phyloP scores from a whole-genome alignment of 306 rosid species.

The Prosopis cineraria region DNA sequence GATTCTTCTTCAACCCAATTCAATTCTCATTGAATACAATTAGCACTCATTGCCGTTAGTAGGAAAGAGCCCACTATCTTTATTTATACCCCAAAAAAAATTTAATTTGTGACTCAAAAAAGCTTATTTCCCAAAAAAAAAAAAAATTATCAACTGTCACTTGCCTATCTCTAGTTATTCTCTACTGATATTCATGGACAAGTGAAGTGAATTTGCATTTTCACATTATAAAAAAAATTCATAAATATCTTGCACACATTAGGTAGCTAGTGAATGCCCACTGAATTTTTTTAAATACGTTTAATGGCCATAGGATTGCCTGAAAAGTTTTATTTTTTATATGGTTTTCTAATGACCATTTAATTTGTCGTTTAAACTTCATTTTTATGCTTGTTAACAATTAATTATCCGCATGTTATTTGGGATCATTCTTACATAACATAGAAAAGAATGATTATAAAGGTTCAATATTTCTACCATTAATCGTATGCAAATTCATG shows the following conservation, averaged over 20 bases:
- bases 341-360: neutral
- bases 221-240: no score
- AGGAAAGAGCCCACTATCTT: neutral
- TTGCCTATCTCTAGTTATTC: no score
- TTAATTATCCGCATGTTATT: neutral
- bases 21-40: slow-evolving; percentile 10
- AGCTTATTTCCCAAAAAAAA: no score
- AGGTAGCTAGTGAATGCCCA: no score
- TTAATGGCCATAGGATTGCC: no score
- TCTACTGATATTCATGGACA: no score
- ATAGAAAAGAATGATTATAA: neutral
- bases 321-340: no score
- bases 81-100: neutral
- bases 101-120: neutral
- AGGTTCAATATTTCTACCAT: neutral
- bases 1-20: slow-evolving; percentile 27
- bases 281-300: no score
- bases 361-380: neutral
- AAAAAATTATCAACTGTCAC: neutral
- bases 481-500: neutral
- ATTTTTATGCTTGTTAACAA: neutral
- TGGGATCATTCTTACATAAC: neutral
- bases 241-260: no score
- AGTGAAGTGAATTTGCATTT: no score
- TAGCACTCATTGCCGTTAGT: neutral